phyloP scores from a whole-genome alignment of 1,139 yeast species.

The Saccharomyces hybrid region DNA sequence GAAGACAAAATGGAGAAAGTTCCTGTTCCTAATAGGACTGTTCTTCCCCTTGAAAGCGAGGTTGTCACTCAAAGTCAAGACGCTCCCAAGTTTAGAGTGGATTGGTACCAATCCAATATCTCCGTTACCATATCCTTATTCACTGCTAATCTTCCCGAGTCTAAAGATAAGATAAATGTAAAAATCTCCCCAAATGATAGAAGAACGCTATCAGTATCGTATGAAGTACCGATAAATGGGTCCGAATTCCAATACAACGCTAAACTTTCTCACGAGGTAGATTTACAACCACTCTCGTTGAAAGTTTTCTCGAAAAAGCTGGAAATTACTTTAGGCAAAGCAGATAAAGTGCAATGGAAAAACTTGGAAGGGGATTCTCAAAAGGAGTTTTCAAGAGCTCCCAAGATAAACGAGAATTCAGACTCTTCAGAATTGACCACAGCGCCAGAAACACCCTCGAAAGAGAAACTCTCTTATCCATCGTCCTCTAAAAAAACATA shows the following conservation, averaged over 20 bases:
- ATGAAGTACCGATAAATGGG: constrained; percentile 28
- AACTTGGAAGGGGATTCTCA: constrained; percentile 23
- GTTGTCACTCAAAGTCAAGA: not conserved
- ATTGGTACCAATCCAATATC: constrained; percentile 67
- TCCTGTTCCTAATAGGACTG: not conserved
- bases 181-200: constrained; percentile 30
- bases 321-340: constrained; percentile 46
- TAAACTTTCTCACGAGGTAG: constrained; percentile 47
- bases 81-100: constrained; percentile 47
- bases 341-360: constrained; percentile 35
- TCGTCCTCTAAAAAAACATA: constrained; percentile 50
- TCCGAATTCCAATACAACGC: constrained; percentile 36
- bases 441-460: not conserved
- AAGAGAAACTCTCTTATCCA: constrained; percentile 41
- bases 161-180: constrained; percentile 19
- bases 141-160: constrained; percentile 53
- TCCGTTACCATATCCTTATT: constrained; percentile 63
- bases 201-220: constrained; percentile 15
- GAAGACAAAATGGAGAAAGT: not conserved
- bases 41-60: not conserved
- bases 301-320: constrained; percentile 65
- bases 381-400: not conserved
- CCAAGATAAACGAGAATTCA: not conserved
- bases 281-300: constrained; percentile 39
- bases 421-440: constrained; percentile 5